Percentiles rank a stretch among this genome's conserved stretches.
phyloP scores from a whole-genome alignment of 2,329 filamentous ascomycete species.

The Xylaria sp. region DNA sequence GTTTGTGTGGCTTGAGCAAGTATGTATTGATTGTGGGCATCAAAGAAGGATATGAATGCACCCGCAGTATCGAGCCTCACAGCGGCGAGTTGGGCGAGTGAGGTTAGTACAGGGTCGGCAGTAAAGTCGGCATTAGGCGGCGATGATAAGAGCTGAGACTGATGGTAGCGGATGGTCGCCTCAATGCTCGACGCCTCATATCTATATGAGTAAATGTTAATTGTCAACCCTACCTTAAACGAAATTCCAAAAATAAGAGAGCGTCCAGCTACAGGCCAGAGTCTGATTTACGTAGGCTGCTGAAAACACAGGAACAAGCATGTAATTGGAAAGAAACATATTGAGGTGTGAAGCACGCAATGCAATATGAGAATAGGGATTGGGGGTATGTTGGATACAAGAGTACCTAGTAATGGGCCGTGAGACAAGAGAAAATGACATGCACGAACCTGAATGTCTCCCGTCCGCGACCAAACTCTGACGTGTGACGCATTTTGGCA shows the following conservation, averaged over 20 bases:
- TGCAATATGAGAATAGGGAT: background rate
- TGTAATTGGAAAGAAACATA: background rate
- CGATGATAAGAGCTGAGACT: background rate
- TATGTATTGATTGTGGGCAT: slow-evolving; percentile 58
- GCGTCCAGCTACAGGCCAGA: background rate
- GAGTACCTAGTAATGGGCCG: no score
- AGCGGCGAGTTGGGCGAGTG: background rate
- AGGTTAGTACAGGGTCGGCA: background rate
- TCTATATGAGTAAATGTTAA: background rate
- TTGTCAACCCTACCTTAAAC: background rate
- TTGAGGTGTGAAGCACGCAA: background rate
- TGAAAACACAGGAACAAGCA: background rate
- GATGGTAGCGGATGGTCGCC: background rate
- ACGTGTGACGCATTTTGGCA: background rate
- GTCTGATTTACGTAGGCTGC: background rate
- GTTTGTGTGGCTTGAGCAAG: slow-evolving; percentile 61
- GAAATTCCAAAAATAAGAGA: background rate
- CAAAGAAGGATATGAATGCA: slow-evolving; percentile 62
- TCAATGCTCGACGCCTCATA: slow-evolving; percentile 2
- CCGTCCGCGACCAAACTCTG: background rate
- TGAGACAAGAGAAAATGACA: background rate
- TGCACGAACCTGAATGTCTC: background rate
- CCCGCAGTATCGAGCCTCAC: slow-evolving; percentile 46
- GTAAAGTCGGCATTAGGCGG: background rate
- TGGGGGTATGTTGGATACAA: no score